Evolutionary conservation across 495 filamentous ascomycete species (phyloP), one percentile per base, ranked within the genome.

Genomic region (Lophium mytilinum): DNA sequence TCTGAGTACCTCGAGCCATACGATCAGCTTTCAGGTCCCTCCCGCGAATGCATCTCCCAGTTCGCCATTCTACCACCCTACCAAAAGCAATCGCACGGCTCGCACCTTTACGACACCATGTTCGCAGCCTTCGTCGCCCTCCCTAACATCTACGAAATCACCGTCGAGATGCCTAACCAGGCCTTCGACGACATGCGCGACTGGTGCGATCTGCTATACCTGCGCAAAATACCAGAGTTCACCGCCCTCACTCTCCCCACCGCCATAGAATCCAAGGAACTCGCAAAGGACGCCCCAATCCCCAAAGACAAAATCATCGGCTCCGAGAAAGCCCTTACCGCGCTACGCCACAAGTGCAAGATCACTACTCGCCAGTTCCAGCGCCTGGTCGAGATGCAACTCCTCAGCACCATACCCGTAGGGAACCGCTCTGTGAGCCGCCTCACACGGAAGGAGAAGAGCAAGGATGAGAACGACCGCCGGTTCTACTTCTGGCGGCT

Each of bases 151-250:
- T 73, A 79, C 47, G 93, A 99, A 69, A 77, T 99, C 61, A 93
- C 92, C 0, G 88, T 99, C 17, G 93, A 99, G 71, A 91, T 97
- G 63, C 93, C 93, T 0, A 96, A 90, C 65, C 91, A 97, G 68
- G 83, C 84, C 12, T 99, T 99, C 62, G 90, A 96, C 68, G 84
- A 90, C 55, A 76, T 99, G 43, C 83, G 93, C 41, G 91, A 97
- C 70, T 77, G 85, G 37, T 83, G 84, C 56, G 93, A 99, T 67
- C 78, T 91, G 40, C 75, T 80, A 19, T 83, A 84, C 51, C 75
- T 97, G 4, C 77, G 77, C 35, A 74, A 63, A 4, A 56, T 78
- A 3, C 72, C 79, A 1, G 75, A 74, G 12, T 86, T 87, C 67
- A 64, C 62, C 2, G 60, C 69, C 0, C 72, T 89, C 9, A 70